Base-by-base conservation (phyloP, 2,329 filamentous ascomycete species). In the Trichoderma brevicompactum region DNA sequence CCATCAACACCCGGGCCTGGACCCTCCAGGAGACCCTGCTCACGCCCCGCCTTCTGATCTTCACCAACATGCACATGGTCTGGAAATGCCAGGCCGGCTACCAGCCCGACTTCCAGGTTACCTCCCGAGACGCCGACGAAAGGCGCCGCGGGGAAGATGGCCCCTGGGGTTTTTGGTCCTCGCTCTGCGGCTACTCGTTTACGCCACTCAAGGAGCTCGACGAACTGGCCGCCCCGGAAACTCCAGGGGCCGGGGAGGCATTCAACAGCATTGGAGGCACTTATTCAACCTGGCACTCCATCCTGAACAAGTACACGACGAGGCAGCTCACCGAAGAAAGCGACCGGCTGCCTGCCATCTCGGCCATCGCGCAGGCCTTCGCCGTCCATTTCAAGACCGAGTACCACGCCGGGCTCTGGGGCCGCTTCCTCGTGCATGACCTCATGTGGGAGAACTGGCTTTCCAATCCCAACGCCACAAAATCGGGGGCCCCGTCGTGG, bases 1-100 rank as follows among this genome's bases (percentile, higher is more conserved):
- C 54, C 40, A 58, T 46, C 40, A 58, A 44, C 40, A 46, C 23
- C 5, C 54, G 54, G 5, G 54, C 40, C 12, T 58, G 54, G 54
- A 46, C 54, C 23, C 43, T 58, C 40, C 54, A 58, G 43, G 54
- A 58, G 32, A 23, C 54, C 12, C 41, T 58, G 41, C 54, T 58
- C 54, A 44, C 54, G 5, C 54, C 40, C 19, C 54, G 54, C 6
- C 54, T 46, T 34, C 32, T 58, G 5, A 58, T 58, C 23, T 58
- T 58, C 23, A 44, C 54, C 54, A 44, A 58, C 41, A 54, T 54
- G 52, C 54, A 58, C 40, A 44, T 58, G 54, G 40, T 46, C 15
- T 58, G 54, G 54, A 46, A 46, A 28, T 58, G 54, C 41, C 40
- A 44, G 54, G 19, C 9, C 4, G 54, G 52, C 36, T 54, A 54